Evolutionary conservation across 192 early-diverging fungal genomes (phyloP).

Genomic region (Bifiguratus adelaidae): DNA sequence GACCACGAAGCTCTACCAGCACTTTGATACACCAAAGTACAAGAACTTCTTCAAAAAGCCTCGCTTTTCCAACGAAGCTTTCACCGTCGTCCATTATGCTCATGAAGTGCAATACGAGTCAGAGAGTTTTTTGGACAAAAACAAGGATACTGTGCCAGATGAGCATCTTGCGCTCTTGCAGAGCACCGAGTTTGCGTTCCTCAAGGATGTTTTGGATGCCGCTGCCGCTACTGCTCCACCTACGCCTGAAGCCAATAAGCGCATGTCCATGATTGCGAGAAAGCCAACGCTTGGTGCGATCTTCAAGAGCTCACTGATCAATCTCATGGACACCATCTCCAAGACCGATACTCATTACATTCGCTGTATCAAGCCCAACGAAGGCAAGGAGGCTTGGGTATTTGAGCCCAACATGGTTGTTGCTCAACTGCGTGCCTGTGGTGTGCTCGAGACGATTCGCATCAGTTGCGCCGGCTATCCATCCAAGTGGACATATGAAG

Average conservation of each 20-base stretch:
- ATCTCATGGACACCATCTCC: conserved; percentile 92
- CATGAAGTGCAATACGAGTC: conserved; percentile 88
- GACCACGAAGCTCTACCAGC: conserved; percentile 83
- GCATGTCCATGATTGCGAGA: conserved; percentile 43
- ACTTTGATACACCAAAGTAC: conserved; percentile 56
- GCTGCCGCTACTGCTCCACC: conserved; percentile 23
- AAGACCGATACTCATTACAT: conserved; percentile 94
- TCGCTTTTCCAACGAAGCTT: conserved; percentile 75
- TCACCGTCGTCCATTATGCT: conserved; percentile 95
- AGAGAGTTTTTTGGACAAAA: conserved; percentile 96
- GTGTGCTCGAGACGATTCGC: conserved; percentile 98
- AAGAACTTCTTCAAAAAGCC: conserved; percentile 85
- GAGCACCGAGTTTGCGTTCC: conserved; percentile 65
- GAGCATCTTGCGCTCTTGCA: conserved; percentile 77
- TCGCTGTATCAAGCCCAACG: conserved; percentile 98
- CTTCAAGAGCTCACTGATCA: conserved; percentile 87
- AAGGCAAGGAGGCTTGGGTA: conserved; percentile 80
- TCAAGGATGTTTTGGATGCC: conserved; percentile 68
- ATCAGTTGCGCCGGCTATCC: conserved; percentile 98
- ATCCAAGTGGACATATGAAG: conserved; percentile 73
- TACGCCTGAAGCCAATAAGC: conserved; percentile 23
- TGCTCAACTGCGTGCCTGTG: conserved; percentile 91
- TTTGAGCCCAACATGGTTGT: conserved; percentile 95
- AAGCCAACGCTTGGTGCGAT: conserved; percentile 94
- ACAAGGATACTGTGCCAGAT: conserved; percentile 95